These are phyloP conservation scores for Thalassiosira exigua DNA, from an alignment of 352 stramenopile species.

Conservation along the genomic window DNA sequence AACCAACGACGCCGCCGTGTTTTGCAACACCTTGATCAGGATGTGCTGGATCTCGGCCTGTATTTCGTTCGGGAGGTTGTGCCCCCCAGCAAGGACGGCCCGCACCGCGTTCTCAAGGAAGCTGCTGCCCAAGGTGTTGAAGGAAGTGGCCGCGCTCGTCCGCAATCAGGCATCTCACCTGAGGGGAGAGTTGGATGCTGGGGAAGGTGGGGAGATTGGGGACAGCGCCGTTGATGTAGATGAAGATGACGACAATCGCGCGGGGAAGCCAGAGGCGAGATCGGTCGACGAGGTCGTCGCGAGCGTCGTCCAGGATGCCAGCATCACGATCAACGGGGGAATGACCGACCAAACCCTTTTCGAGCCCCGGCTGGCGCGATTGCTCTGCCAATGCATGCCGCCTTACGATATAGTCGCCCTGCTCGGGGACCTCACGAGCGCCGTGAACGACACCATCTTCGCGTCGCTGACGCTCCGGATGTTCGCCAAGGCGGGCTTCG, in stretches of 20 bases:
- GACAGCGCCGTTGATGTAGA: background rate
- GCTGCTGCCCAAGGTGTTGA: conserved; percentile 14
- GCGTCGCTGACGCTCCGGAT: background rate
- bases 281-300: conserved; percentile 18
- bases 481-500: conserved; percentile 2
- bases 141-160: conserved; percentile 8
- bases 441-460: conserved; percentile 3
- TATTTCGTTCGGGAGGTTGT: background rate
- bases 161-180: background rate
- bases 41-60: background rate
- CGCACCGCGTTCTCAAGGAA: conserved; percentile 6
- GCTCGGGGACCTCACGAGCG: background rate
- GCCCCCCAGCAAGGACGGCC: conserved; percentile 5
- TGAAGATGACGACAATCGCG: background rate
- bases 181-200: background rate
- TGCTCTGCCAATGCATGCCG: background rate
- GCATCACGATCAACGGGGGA: background rate
- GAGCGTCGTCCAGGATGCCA: conserved; percentile 5
- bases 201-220: background rate
- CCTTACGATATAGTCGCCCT: background rate
- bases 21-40: background rate
- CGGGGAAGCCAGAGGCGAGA: background rate
- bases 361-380: conserved; percentile 19
- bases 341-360: conserved; percentile 21
- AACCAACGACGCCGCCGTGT: background rate